Percentiles rank a stretch among this genome's conserved stretches.
Evolutionary conservation across 306 rosid species (phyloP).

Genomic region (Inga leiocalycina): DNA sequence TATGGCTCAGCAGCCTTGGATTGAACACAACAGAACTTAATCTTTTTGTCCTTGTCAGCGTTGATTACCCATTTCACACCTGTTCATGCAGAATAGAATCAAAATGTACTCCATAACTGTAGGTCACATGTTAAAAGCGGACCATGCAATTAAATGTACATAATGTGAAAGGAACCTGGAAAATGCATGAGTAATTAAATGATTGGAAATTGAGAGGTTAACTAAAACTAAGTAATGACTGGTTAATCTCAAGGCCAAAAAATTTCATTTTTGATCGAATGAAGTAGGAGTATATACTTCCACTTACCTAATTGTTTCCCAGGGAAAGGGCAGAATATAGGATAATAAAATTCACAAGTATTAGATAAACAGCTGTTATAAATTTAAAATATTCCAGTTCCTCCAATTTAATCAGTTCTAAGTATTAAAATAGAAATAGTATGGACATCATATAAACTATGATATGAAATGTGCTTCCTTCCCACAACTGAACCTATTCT

Average conservation of each 20-base stretch:
- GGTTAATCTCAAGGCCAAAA: not conserved
- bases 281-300: not conserved
- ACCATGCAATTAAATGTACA: not conserved
- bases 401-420: conserved; percentile 1
- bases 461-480: conserved; percentile 1
- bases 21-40: conserved; percentile 77
- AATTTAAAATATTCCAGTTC: not conserved
- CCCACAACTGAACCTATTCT: conserved; percentile 4
- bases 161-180: conserved; percentile 17
- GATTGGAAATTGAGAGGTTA: not conserved
- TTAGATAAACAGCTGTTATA: not conserved
- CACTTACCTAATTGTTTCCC: not conserved
- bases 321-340: no score
- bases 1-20: conserved; percentile 76
- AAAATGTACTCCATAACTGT: conserved; percentile 5
- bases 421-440: not conserved
- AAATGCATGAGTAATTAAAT: not conserved
- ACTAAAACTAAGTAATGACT: not conserved
- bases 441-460: not conserved
- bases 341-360: conserved; percentile 10
- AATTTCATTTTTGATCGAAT: not conserved
- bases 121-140: not conserved
- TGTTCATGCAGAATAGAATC: conserved; percentile 31
- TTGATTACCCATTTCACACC: conserved; percentile 76
- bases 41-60: conserved; percentile 64